These are phyloP conservation scores for Phytophthora citrophthora DNA, from an alignment of 352 stramenopile species.

Conservation along the genomic window DNA sequence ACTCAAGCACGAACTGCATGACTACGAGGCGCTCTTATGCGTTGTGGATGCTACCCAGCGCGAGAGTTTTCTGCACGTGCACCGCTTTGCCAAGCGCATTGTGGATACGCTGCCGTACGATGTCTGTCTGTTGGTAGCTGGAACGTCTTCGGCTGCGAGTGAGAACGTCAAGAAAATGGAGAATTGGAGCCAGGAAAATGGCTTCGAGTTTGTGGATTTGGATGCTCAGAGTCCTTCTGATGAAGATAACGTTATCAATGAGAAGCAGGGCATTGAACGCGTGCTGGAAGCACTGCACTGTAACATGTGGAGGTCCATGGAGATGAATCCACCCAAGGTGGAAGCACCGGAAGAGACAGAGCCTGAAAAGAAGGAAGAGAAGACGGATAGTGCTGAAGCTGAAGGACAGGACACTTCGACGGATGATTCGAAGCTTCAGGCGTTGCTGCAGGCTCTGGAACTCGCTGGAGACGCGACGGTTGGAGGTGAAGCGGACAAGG, in stretches of 20 bases:
- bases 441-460: constrained; percentile 54
- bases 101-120: constrained; percentile 59
- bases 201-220: constrained; percentile 68
- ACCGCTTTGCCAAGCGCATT: constrained; percentile 51
- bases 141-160: constrained; percentile 28
- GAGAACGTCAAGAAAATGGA: constrained; percentile 43
- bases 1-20: constrained; percentile 46
- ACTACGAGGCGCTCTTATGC: constrained; percentile 74
- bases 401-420: background rate
- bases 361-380: constrained; percentile 8
- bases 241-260: constrained; percentile 24
- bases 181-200: constrained; percentile 63
- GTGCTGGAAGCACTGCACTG: constrained; percentile 80
- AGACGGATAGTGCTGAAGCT: background rate
- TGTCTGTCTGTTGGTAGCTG: constrained; percentile 60
- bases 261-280: constrained; percentile 67
- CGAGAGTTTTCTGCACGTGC: constrained; percentile 52
- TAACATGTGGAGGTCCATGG: constrained; percentile 84
- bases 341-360: constrained; percentile 2
- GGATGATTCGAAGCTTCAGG: constrained; percentile 50
- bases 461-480: constrained; percentile 29
- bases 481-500: constrained; percentile 14
- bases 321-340: constrained; percentile 37
- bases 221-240: background rate
- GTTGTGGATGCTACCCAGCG: constrained; percentile 48